Evolutionary conservation across 306 rosid genomes (phyloP).

Genomic region (Dicorynia guianensis): DNA sequence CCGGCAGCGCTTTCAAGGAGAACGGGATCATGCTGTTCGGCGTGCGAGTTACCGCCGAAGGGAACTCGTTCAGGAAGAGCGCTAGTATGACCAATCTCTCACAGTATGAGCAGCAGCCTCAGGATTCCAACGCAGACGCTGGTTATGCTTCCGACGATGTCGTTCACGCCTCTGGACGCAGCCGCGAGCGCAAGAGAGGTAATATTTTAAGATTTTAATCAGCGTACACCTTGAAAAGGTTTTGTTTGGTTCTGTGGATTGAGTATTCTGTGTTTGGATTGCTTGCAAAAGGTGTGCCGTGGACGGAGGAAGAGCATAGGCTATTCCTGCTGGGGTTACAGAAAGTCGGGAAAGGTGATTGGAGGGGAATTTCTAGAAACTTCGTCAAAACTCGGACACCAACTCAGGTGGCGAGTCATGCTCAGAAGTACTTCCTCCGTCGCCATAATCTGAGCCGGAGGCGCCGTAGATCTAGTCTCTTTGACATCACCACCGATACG

Average conservation of each 20-base stretch:
- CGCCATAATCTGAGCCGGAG: constrained; percentile 75
- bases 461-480: constrained; percentile 95
- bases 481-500: constrained; percentile 84
- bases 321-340: constrained; percentile 78
- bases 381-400: constrained; percentile 92
- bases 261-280: constrained; percentile 1
- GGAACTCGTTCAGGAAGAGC: constrained; percentile 70
- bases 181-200: constrained; percentile 92
- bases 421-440: constrained; percentile 93
- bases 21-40: constrained; percentile 85
- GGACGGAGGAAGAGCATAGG: constrained; percentile 93
- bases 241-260: constrained; percentile 6
- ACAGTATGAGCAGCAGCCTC: constrained; percentile 61
- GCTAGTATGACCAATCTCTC: constrained; percentile 88
- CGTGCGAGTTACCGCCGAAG: constrained; percentile 63
- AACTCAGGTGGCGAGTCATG: constrained; percentile 95
- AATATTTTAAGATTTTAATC: too few relatives aligned
- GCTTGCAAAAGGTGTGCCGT: constrained; percentile 65
- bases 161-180: constrained; percentile 77
- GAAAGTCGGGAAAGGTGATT: constrained; percentile 88
- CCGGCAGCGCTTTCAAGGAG: constrained; percentile 33
- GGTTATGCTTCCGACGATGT: constrained; percentile 93
- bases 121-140: constrained; percentile 69
- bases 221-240: neutral
- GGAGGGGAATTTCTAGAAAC: constrained; percentile 97